These are phyloP conservation scores for Rubia balearica DNA, from an alignment of 305 asterid species.

Conservation along the genomic window DNA sequence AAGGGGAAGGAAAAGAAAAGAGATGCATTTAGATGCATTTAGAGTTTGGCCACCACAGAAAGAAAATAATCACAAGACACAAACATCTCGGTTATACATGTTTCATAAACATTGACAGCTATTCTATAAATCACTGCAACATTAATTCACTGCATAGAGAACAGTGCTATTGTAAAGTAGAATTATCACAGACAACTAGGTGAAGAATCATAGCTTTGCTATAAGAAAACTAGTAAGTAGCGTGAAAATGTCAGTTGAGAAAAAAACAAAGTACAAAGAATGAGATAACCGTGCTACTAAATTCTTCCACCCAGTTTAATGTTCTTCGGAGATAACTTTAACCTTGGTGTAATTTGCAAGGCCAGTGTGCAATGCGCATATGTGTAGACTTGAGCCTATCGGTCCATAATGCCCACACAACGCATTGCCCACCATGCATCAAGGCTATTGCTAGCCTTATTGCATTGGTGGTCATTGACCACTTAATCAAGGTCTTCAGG, in stretches of 20 bases:
- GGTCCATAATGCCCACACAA: background rate
- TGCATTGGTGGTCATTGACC: background rate
- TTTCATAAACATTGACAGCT: background rate
- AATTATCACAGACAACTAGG: background rate
- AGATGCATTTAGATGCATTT: background rate
- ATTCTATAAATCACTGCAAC: background rate
- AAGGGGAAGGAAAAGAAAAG: background rate
- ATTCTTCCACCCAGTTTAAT: background rate
- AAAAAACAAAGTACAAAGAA: background rate
- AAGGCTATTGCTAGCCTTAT: background rate
- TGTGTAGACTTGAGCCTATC: background rate
- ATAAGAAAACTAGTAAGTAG: constrained; percentile 1
- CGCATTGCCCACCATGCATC: background rate
- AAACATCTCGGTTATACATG: background rate
- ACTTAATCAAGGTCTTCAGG: background rate
- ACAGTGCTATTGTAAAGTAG: background rate
- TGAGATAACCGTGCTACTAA: background rate
- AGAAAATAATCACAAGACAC: background rate
- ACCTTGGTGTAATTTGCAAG: background rate
- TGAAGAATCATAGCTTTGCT: background rate
- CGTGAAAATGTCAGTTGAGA: background rate
- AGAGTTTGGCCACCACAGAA: background rate
- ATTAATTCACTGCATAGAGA: background rate
- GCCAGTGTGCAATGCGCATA: background rate
- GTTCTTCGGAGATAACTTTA: background rate